Evolutionary conservation across 352 stramenopile species (phyloP).

Genomic region (Pseudoperonospora humuli): DNA sequence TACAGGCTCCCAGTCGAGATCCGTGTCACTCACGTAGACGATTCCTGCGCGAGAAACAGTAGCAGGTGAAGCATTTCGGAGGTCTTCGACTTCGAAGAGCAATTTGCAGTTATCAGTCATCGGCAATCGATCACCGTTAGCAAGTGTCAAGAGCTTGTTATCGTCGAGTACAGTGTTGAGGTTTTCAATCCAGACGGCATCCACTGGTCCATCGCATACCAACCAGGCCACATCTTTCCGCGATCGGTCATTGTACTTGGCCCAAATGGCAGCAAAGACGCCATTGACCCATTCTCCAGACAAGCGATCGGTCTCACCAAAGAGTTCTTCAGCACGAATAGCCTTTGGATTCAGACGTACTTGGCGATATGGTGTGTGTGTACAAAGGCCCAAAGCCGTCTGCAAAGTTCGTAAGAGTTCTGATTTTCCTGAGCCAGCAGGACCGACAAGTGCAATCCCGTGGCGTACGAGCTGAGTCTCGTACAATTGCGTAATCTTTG

Average conservation of each 20-base stretch:
- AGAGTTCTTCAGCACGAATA: slow-evolving; percentile 74
- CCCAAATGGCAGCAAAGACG: slow-evolving; percentile 78
- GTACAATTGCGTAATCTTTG: slow-evolving; percentile 90
- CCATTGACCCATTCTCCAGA: slow-evolving; percentile 68
- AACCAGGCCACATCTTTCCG: slow-evolving; percentile 86
- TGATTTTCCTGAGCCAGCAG: slow-evolving; percentile 74
- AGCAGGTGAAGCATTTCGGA: slow-evolving; percentile 87
- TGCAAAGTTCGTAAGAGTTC: slow-evolving; percentile 67
- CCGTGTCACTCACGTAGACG: slow-evolving; percentile 85
- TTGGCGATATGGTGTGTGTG: slow-evolving; percentile 61
- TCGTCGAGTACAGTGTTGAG: slow-evolving; percentile 93
- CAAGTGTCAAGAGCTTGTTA: slow-evolving; percentile 91
- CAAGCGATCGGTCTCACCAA: slow-evolving; percentile 72
- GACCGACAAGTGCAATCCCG: slow-evolving; percentile 86
- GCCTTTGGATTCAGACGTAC: slow-evolving; percentile 80
- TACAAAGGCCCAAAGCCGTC: slow-evolving; percentile 46
- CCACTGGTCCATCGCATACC: slow-evolving; percentile 90
- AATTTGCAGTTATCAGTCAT: slow-evolving; percentile 88
- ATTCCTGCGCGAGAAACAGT: slow-evolving; percentile 88
- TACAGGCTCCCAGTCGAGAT: slow-evolving; percentile 69
- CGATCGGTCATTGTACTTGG: slow-evolving; percentile 82
- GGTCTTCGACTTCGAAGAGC: slow-evolving; percentile 90
- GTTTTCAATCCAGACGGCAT: slow-evolving; percentile 93
- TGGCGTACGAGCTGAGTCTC: slow-evolving; percentile 90
- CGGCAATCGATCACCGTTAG: slow-evolving; percentile 88